Base-by-base conservation (phyloP, 2,329 filamentous ascomycete genomes). In the Alternaria panax region DNA sequence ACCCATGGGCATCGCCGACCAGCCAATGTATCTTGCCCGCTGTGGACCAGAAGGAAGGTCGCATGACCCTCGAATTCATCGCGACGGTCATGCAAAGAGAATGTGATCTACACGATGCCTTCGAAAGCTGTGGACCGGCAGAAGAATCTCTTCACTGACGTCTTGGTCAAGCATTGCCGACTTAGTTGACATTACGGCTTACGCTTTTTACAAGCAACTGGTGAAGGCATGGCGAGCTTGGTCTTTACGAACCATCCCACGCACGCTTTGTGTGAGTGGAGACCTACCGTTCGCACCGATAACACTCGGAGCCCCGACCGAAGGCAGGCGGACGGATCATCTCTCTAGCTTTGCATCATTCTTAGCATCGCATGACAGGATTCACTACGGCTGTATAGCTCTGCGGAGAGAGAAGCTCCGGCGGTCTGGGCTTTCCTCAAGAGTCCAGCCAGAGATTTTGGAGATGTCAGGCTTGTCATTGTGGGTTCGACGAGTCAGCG, bases 391-490 rank as follows among this genome's bases (percentile, higher is more conserved):
- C 18, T 88, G 90, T 79, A 91, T 90, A 79, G 90, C 89, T 0
- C 81, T 86, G 70, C 78, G 89, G 32, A 80, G 90, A 27, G 87
- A 0, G 88, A 91, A 69, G 87, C 91, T n/a, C 89, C 89, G 0
- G 56, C 77, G 1, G 88, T 89, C 67, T 95, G 91, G 92, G 91
- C 1, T 80, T 94, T 7, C 0, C 80, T 81, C 12, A 83, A 79
- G n/a, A 0, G 95, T 67, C 91, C 92, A 0, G 85, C 83, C 1
- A 83, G 83, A 20, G 92, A 92, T 0, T 79, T 95, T 9, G 86
- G 87, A 32, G 64, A 69, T 46, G 90, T 93, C 4, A 94, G 95
- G 92, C 79, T 94, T 20, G 91, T 92, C 0, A 93, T 95, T 90
- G 91, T 2, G 92, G 92, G 0, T 91, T 92, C 0, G 95, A 95